Conservation (phyloP, 208 protist genomes). For the Zelonia costaricensis region DNA sequence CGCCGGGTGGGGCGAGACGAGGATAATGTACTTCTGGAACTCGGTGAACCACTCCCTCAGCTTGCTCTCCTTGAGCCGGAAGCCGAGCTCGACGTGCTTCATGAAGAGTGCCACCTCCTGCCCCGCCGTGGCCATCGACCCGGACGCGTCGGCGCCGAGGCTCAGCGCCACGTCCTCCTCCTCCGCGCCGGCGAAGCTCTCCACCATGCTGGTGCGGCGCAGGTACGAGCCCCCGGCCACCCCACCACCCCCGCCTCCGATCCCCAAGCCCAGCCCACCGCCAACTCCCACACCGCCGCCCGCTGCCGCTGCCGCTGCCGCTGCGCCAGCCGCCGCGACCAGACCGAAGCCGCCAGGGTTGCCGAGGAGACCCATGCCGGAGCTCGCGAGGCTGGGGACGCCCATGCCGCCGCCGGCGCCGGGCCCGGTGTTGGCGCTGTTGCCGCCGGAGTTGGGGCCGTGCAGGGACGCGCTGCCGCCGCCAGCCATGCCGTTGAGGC, state of each 20-base stretch:
- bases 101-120: conserved; percentile 81
- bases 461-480: conserved; percentile 15
- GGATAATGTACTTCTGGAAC: conserved; percentile 88
- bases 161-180: conserved; percentile 27
- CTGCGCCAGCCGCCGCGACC: background rate
- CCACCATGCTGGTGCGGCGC: conserved; percentile 23
- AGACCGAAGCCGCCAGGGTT: too few relatives aligned
- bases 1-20: conserved; percentile 83
- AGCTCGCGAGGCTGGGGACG: conserved; percentile 12
- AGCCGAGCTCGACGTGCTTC: conserved; percentile 81
- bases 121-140: conserved; percentile 8
- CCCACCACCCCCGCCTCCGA: background rate
- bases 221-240: conserved; percentile 25
- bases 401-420: conserved; percentile 3
- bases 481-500: conserved; percentile 16
- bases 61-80: conserved; percentile 76
- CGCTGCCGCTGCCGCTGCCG: background rate
- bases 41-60: conserved; percentile 90
- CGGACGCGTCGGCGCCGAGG: conserved; percentile 8
- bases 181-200: conserved; percentile 18
- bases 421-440: background rate
- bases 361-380: too few relatives aligned
- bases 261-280: too few relatives aligned
- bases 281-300: background rate
- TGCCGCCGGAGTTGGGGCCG: conserved; percentile 1